Evolutionary conservation across 1,284 basidiomycete species (phyloP), one percentile per base, ranked within the genome.

Genomic region (Ceratobasidium sp.): DNA sequence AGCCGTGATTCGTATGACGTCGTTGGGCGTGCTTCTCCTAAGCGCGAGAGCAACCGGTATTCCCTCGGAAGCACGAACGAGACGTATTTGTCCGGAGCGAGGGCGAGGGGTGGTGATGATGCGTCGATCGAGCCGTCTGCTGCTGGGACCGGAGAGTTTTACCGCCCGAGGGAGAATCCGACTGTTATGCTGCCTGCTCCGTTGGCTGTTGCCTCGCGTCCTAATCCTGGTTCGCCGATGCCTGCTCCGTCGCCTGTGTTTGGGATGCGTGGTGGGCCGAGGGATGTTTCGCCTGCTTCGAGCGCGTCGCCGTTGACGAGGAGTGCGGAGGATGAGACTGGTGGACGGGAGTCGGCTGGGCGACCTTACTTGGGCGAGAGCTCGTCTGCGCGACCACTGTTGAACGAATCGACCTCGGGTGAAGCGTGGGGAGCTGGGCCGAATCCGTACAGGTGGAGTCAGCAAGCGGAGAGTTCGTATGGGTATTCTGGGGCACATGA

Each of bases 1-100:
- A 88, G 93, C 76, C 96, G 98, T 81, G 96, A 94, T 17, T 86
- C 86, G 1, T 89, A 89, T 80, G 92, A 94, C 69, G 77, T 80
- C 14, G n/a, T n/a, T n/a, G 79, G 79, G 31, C 81, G 82, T 31
- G 78, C 79, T 54, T 84, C 85, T 1, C 86, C 88, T 5, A 91
- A 87, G 84, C 89, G 88, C 47, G 86, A 84, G 50, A 87, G 85
- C 76, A 87, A 92, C 79, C 87, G 95, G 31, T 91, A 93, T 79
- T 96, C 94, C 8, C 83, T 91, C 80, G 88, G 89, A 3, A 95
- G 94, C 0, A 90, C 89, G 44, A 89, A 90, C 69, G 94, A 96
- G 77, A 88, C 89, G 14, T 90, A 90, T 79, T 65, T 51, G 51
- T 51, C 48, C 31, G 63, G 63, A n/a, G 14, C 51, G 53, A 19